Evolutionary conservation across 2,329 filamentous ascomycete genomes (phyloP).

Genomic region (Ophiostoma quercus): DNA sequence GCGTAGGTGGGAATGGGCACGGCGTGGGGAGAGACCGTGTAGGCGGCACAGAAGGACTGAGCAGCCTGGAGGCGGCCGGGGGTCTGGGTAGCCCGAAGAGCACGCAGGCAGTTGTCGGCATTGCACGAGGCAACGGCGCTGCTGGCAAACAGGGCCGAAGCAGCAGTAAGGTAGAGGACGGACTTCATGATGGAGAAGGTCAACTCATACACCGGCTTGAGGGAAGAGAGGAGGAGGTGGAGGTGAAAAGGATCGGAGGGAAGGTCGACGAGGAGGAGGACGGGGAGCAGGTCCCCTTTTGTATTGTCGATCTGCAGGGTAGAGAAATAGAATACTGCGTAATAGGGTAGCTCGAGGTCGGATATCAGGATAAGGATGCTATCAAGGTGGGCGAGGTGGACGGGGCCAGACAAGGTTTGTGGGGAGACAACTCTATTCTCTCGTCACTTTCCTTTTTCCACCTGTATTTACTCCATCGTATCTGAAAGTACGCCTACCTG

Average conservation of each 20-base stretch:
- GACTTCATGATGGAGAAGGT: neutral
- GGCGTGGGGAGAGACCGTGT: conserved; percentile 23
- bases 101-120: conserved; percentile 38
- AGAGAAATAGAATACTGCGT: neutral
- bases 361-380: conserved; percentile 6
- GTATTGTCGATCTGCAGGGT: neutral
- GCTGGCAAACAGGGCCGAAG: neutral
- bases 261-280: neutral
- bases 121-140: conserved; percentile 17
- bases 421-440: neutral
- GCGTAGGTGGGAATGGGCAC: neutral
- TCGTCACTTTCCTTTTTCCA: conserved; percentile 3
- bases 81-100: conserved; percentile 35
- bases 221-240: neutral
- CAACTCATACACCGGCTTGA: neutral
- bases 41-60: conserved; percentile 34
- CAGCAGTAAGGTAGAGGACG: neutral
- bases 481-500: neutral
- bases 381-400: neutral
- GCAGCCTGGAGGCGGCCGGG: conserved; percentile 34
- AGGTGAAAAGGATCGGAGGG: conserved; percentile 4
- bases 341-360: neutral
- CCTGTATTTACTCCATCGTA: neutral
- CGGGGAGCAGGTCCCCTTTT: neutral
- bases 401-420: neutral